Evolutionary conservation across 371 early-diverging fungal genomes (phyloP).

Genomic region (Rhizopus arrhizus): DNA sequence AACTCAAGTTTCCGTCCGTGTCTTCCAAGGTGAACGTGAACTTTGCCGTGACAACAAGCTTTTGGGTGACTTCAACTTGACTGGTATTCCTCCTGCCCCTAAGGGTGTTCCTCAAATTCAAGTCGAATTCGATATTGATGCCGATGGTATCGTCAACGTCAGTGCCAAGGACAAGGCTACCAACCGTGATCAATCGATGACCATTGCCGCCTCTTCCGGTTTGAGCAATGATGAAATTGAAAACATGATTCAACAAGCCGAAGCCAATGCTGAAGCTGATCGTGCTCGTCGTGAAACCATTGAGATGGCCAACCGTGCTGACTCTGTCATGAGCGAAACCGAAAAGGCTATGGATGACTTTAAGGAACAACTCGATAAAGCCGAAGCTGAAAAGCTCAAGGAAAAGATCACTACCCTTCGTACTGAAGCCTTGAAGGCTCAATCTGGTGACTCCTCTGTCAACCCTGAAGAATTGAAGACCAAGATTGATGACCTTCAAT

Average conservation of each 20-base stretch:
- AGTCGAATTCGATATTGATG: constrained; percentile 96
- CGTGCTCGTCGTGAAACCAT: constrained; percentile 81
- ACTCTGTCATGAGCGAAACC: constrained; percentile 81
- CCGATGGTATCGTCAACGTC: constrained; percentile 96
- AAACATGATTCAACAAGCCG: constrained; percentile 86
- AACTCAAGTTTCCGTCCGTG: constrained; percentile 91
- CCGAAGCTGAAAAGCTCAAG: constrained; percentile 76
- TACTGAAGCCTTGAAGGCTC: constrained; percentile 64
- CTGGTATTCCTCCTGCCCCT: constrained; percentile 58
- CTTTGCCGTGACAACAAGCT: constrained; percentile 92
- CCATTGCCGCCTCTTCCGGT: constrained; percentile 91
- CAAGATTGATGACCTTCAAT: constrained; percentile 74
- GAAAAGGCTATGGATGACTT: constrained; percentile 88
- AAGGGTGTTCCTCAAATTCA: constrained; percentile 83
- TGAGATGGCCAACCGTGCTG: constrained; percentile 87
- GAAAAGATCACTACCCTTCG: constrained; percentile 70
- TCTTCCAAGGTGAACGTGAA: constrained; percentile 97
- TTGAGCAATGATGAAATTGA: constrained; percentile 88
- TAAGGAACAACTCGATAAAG: constrained; percentile 83
- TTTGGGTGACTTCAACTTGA: constrained; percentile 81
- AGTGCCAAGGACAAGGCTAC: constrained; percentile 93
- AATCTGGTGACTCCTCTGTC: constrained; percentile 57
- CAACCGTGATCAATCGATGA: constrained; percentile 85
- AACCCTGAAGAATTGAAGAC: constrained; percentile 66
- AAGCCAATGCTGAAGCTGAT: constrained; percentile 82